Base-by-base conservation (phyloP, 2,329 filamentous ascomycete genomes). In the Huntiella decipiens region DNA sequence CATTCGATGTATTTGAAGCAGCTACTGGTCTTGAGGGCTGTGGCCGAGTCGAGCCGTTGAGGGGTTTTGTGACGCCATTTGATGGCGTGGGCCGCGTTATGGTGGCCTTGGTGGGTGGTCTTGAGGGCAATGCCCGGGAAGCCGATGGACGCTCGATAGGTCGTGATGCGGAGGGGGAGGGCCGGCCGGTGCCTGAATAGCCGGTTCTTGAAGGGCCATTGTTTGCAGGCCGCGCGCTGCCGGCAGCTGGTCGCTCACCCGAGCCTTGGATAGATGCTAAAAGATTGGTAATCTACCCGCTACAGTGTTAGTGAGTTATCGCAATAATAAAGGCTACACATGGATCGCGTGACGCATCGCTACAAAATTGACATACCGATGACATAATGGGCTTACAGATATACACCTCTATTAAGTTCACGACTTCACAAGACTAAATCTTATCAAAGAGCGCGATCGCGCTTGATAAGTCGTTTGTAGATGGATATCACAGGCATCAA, bases 131-230 rank as follows among this genome's bases (percentile, higher is more conserved):
- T 28, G 56, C 53, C 15, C 57, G 55, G 49, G 51, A 54, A 45
- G 58, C 57, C 28, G 56, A 56, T 36, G 58, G 17, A n/a, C 16
- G 19, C 13, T 47, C 55, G 42, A 52, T 53, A 6, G 59, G 46
- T 38, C 36, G 47, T 17, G 44, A 51, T 38, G 38, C 38, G 12
- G 45, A 43, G 31, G 28, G 28, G 28, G 45, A 38, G 37, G 48
- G 40, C 38, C n/a, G 39, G 17, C 38, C 39, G 31, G 22, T 39
- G 13, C 40, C 16, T 4, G 40, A 10, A 22, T 28, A 32, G 15
- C 41, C 45, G 19, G 19, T 42, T 33, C 44, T 15, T 33, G 35
- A 38, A 3, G 28, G 5, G n/a, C 35, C 5, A 15, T 13, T n/a
- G 7, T 35, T 17, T n/a, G 4, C 22, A 17, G 40, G 45, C 43